phyloP scores from a whole-genome alignment of 305 asterid species.

The Fraxinus nigra region DNA sequence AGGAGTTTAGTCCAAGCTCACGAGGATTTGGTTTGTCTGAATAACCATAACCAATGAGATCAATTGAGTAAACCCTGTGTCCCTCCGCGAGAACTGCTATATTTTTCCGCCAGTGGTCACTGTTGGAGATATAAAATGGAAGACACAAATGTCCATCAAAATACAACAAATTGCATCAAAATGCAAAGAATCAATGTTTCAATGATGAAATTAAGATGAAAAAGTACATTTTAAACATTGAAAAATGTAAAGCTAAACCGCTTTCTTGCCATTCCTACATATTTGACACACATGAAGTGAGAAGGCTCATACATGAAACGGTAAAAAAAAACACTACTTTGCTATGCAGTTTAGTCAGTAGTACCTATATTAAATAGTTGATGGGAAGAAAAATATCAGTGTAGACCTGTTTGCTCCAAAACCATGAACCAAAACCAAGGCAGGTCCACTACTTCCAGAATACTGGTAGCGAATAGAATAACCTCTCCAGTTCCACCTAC shows the following conservation, averaged over 20 bases:
- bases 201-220: neutral
- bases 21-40: constrained; percentile 94
- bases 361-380: constrained; percentile 67
- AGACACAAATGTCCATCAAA: neutral
- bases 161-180: neutral
- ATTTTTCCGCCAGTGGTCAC: constrained; percentile 98
- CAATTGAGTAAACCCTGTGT: constrained; percentile 84
- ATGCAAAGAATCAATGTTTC: neutral
- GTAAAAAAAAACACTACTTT: neutral
- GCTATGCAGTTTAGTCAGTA: constrained; percentile 26
- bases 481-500: constrained; percentile 86
- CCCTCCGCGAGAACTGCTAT: constrained; percentile 70
- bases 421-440: constrained; percentile 83
- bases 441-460: constrained; percentile 75
- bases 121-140: constrained; percentile 26
- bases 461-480: constrained; percentile 77
- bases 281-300: neutral
- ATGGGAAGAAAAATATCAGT: constrained; percentile 57
- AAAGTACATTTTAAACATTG: neutral
- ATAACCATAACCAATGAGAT: constrained; percentile 93
- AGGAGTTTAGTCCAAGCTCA: constrained; percentile 44
- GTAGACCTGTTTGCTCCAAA: constrained; percentile 99
- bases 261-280: neutral
- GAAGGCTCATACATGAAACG: neutral
- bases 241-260: neutral